Evolutionary conservation across 2,329 filamentous ascomycete species (phyloP), one percentile per base, ranked within the genome.

Genomic region (Cordyceps tenuipes): DNA sequence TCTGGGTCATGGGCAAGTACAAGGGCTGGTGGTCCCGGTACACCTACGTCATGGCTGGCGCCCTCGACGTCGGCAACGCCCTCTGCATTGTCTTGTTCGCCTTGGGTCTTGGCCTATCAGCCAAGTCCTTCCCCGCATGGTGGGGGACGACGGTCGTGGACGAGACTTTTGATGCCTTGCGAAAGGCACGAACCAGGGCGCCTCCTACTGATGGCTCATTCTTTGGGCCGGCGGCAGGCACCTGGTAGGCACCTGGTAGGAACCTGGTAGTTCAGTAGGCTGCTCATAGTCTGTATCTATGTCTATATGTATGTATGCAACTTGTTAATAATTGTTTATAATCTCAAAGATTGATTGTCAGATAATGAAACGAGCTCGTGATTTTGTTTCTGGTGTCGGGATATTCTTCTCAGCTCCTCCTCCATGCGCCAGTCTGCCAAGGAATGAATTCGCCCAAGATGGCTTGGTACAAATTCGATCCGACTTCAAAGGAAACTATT

Each of bases 41-140:
- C 72, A 86, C 84, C 70, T 85, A 84, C 61, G 75, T 83, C 57
- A 72, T 82, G 0, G 83, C 82, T 10, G 82, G 82, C 0, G 82
- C 79, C 2, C 73, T 85, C 46, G 82, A 84, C 56, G 78, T 80
- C 46, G 83, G 82, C n/a, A 77, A 83, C 1, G 80, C 79, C 0
- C 67, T 86, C n/a, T 78, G 79, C 34, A 78, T 84, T 51, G 68
- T 84, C 41, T 75, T 84, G 47, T 79, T 81, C 63, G 67, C 66
- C n/a, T 69, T 82, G 23, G 73, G 75, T 41, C 72, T 82, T 48
- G 74, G 74, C 51, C 70, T 81, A 66, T 79, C 77, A 47, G 70
- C 71, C 58, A 73, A 43, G 5, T 43, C 39, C 15, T 43, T 43
- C 39, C 39, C 39, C 3, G 39, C 2, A 15, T 43, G 39, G 39